phyloP scores from a whole-genome alignment of 306 rosid genomes.

The Cyamopsis tetragonoloba region DNA sequence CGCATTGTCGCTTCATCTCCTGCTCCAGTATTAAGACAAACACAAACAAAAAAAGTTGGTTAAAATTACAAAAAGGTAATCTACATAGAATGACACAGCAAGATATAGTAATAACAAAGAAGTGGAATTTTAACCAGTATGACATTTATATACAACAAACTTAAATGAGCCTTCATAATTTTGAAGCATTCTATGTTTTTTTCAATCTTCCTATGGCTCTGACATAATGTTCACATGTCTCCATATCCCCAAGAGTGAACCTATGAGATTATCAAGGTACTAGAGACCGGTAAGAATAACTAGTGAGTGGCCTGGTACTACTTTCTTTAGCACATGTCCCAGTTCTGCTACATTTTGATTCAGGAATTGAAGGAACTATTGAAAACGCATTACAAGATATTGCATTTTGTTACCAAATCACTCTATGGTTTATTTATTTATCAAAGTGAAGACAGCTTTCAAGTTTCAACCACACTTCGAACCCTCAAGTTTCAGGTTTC shows the following conservation, averaged over 20 bases:
- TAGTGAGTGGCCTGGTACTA: not conserved
- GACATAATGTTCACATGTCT: not conserved
- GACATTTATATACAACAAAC: not conserved
- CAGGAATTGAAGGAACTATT: not conserved
- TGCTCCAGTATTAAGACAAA: constrained; percentile 48
- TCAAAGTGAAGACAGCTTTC: not conserved
- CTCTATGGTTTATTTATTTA: not conserved
- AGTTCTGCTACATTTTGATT: not conserved
- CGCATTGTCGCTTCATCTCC: constrained; percentile 99
- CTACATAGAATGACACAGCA: constrained; percentile 5
- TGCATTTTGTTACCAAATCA: not conserved
- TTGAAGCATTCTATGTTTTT: constrained; percentile 22
- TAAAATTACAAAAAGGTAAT: constrained; percentile 10
- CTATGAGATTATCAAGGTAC: not conserved
- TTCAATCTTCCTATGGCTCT: not conserved
- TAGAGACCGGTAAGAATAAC: constrained; percentile 8
- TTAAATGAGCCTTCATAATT: not conserved
- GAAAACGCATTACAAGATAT: not conserved
- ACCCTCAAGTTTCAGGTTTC: not conserved
- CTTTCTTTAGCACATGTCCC: constrained; percentile 4
- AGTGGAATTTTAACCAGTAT: not conserved
- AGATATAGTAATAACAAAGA: not conserved
- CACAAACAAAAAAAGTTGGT: constrained; percentile 4
- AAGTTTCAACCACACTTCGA: not conserved
- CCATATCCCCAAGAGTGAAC: not conserved